Conservation (phyloP, 495 filamentous ascomycete species). For the Glonium stellatum region DNA sequence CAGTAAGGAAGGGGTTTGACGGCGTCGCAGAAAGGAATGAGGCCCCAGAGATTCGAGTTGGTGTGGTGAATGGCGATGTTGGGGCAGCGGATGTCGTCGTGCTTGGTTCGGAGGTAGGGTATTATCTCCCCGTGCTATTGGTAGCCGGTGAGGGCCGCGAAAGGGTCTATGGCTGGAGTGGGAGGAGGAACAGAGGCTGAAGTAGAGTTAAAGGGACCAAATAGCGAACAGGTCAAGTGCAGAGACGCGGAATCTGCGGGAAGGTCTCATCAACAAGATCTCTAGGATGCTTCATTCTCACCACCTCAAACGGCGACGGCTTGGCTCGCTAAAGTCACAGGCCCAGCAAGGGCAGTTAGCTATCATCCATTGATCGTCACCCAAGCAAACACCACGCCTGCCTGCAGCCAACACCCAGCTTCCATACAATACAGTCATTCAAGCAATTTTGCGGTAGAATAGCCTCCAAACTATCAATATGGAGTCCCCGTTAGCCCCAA, state of each 20-base stretch:
- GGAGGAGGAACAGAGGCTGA: background rate
- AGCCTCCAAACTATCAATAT: conserved; percentile 35
- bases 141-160: background rate
- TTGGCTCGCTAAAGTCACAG: background rate
- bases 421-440: background rate
- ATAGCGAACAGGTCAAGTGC: background rate
- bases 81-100: background rate
- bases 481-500: conserved; percentile 67
- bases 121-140: background rate
- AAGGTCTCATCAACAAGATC: background rate
- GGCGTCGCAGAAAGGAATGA: background rate
- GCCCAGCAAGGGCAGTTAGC: background rate
- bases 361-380: background rate
- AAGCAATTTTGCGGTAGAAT: background rate
- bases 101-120: background rate
- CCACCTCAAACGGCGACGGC: background rate
- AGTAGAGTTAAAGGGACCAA: background rate
- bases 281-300: background rate
- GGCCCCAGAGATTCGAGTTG: background rate
- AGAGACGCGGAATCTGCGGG: background rate
- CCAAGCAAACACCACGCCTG: background rate
- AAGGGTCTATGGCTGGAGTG: background rate
- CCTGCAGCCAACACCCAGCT: background rate
- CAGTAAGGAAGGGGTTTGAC: background rate
- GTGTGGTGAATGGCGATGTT: background rate